Evolutionary conservation across 1,284 basidiomycete genomes (phyloP), one percentile per base, ranked within the genome.

Genomic region (Pascua sp.): DNA sequence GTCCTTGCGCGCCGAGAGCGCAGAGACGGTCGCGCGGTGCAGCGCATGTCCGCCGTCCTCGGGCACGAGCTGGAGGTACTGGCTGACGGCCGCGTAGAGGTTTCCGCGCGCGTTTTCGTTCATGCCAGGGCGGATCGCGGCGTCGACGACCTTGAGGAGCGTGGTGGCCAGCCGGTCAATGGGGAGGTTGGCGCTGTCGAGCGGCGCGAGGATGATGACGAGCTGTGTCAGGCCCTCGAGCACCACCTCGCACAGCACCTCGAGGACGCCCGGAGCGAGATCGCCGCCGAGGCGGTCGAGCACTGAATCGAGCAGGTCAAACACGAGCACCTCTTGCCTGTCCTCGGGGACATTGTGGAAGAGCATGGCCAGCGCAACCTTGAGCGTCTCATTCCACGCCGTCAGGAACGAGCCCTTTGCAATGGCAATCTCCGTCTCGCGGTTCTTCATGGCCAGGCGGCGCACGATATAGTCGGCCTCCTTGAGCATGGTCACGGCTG

Each of bases 71-170:
- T 93, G 83, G 42, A 96, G 79, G 73, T 90, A 94, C 73, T 95
- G 94, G 76, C 91, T 85, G 54, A 97, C 80, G 2, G 89, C 82
- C 8, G 91, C 90, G 74, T 96, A 98, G n/a, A 98, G 80, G 72
- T 98, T 97, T 11, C 94, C 94, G n/a, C 94, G 86, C n/a, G 93
- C 87, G 49, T 89, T 80, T 66, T 93, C 90, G n/a, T 87, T 83
- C 5, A 86, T 87, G 55, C 87, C 89, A 53, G 84, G 87, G 59
- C 89, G 85, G 52, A 89, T 71, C 50, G 93, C 83, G 44, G 87
- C 89, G 58, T 91, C 86, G 56, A 96, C 71, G 32, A 93, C 80
- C 61, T 82, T 85, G 39, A 86, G 84, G n/a, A 97, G 81, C 40
- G 93, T 84, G 1, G 83, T 77, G 55, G 85, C 84, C 8, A 98